A percentile compares a stretch with the other conserved stretches of the same genome.
Evolutionary conservation across 495 filamentous ascomycete genomes (phyloP).

Genomic region (Echria macrotheca): DNA sequence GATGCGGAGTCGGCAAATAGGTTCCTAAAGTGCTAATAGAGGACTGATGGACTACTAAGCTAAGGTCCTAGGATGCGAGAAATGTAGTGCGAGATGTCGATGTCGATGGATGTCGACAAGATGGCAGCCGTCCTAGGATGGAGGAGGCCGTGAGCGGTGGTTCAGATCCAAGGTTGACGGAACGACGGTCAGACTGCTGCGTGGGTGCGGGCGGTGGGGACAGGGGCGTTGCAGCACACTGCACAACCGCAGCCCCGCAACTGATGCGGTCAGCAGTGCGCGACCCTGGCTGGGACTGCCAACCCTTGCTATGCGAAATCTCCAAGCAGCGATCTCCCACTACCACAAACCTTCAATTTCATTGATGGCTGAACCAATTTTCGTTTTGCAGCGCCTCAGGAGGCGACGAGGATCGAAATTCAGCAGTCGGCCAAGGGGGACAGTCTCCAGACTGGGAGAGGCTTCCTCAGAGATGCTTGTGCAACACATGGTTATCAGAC

Average conservation of each 20-base stretch:
- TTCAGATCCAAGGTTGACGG: slow-evolving; percentile 14
- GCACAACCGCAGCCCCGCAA: slow-evolving; percentile 14
- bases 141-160: slow-evolving; percentile 7
- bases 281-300: not conserved
- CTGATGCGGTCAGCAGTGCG: slow-evolving; percentile 14
- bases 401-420: no score
- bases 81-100: slow-evolving; percentile 1
- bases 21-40: slow-evolving; percentile 7
- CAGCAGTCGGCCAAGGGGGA: no score
- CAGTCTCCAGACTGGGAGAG: no score
- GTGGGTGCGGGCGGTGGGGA: slow-evolving; percentile 4
- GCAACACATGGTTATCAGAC: not conserved
- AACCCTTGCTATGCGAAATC: not conserved
- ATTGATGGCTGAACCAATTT: not conserved
- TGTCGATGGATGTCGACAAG: slow-evolving; percentile 3
- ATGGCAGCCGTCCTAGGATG: not conserved
- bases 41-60: slow-evolving; percentile 3
- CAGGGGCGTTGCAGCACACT: slow-evolving; percentile 3
- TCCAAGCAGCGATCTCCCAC: not conserved
- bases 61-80: slow-evolving; percentile 14
- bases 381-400: no score
- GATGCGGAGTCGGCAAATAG: slow-evolving; percentile 2
- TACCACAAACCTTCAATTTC: not conserved
- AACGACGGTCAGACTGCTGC: slow-evolving; percentile 18
- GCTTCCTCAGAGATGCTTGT: no score